Base-by-base conservation (phyloP, 768 basidiomycete genomes). In the Suillus weaverae region DNA sequence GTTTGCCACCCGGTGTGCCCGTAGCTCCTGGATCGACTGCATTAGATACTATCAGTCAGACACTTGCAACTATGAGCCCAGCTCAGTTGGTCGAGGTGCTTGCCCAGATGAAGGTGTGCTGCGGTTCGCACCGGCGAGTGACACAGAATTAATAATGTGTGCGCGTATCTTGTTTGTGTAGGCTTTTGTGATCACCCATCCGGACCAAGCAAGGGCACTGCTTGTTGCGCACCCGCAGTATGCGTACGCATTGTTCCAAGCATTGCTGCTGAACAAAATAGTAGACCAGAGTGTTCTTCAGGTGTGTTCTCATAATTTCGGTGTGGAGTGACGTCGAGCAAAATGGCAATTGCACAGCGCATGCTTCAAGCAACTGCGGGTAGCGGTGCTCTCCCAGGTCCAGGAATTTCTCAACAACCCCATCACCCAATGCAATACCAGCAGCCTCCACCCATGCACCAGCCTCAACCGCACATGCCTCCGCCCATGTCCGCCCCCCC, bases 181-280 rank as follows among this genome's bases (percentile, higher is more conserved):
- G 97, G 92, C 92, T 2, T 95, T 97, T 73, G 90, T 98, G 38
- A 89, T 93, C 53, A 93, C 89, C 0, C 90, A 94, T 65, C 95
- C 96, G 10, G 95, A 97, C 60, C 91, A 95, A 78, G 96, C 97
- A 39, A 84, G 89, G 61, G 80, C 84, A 2, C 80, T 99, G 44
- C 84, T 99, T 51, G 80, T 87, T 32, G 83, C 88, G 20, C 90
- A 98, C 70, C 97, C 97, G 20, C 97, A 99, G 78, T 84, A 97
- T 5, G 91, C 95, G 2, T 99, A 98, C 75, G 97, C 97, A 5
- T 83, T 99, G 16, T 97, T 99, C 82, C 96, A 98, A 78, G 91
- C 94, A 0, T 85, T 99, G 67, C 80, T 99, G 10, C 79, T 98
- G 56, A 94, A 96, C 84, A 93, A 95, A 71, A 93, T 99, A 20